phyloP scores from a whole-genome alignment of 768 basidiomycete species.

The Trametes cinnabarina region DNA sequence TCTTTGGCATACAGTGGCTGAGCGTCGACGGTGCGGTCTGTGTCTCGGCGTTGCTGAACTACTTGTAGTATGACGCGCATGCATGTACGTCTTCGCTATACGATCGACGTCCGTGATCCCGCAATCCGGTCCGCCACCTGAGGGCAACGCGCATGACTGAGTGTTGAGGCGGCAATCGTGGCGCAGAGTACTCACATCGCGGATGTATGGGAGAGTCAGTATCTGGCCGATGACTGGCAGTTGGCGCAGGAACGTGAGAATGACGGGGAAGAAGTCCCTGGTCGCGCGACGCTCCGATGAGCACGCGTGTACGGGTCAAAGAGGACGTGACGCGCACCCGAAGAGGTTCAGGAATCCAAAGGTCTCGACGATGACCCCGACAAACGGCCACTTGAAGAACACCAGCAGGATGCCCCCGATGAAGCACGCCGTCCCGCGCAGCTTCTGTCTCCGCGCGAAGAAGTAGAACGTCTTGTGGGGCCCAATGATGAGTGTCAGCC shows the following conservation, averaged over 20 bases:
- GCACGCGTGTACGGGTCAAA: no score
- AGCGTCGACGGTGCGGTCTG: background rate
- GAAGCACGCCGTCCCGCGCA: conserved; percentile 88
- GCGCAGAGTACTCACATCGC: conserved; percentile 58
- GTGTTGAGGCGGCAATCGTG: no score
- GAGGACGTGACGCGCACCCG: conserved; percentile 57
- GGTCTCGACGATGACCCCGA: conserved; percentile 90
- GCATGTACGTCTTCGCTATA: conserved; percentile 25
- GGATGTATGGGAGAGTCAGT: conserved; percentile 84
- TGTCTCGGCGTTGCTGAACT: background rate
- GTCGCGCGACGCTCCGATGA: no score
- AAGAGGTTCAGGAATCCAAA: conserved; percentile 98
- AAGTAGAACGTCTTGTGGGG: conserved; percentile 98
- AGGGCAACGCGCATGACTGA: background rate
- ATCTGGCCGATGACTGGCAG: conserved; percentile 87
- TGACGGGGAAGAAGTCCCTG: conserved; percentile 99
- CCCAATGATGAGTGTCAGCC: conserved; percentile 94
- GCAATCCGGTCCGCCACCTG: conserved; percentile 37
- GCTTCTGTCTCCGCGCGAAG: conserved; percentile 93
- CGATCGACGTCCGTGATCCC: conserved; percentile 36
- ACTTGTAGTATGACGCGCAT: background rate
- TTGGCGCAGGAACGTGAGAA: conserved; percentile 94
- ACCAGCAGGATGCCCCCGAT: conserved; percentile 88
- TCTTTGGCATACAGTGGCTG: background rate
- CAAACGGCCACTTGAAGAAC: conserved; percentile 92